These are phyloP conservation scores for Comarum palustre DNA, from an alignment of 306 rosid species.

Conservation along the genomic window DNA sequence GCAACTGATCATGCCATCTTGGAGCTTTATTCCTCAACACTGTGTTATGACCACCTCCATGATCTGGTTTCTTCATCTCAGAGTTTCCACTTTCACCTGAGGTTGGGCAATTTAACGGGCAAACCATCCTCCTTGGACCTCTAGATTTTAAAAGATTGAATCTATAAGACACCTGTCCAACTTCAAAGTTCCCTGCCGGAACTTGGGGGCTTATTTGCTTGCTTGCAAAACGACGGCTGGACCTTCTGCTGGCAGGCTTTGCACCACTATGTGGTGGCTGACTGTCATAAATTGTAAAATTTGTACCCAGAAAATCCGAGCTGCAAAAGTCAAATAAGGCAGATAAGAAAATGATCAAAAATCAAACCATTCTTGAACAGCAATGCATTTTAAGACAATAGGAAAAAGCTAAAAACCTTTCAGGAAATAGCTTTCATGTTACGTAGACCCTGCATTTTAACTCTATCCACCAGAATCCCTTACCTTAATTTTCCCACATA, in stretches of 20 bases:
- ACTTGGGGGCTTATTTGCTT: constrained; percentile 99
- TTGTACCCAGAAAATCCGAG: constrained; percentile 96
- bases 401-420: neutral
- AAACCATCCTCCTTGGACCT: constrained; percentile 97
- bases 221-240: constrained; percentile 89
- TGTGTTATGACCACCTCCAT: constrained; percentile 41
- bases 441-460: neutral
- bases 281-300: constrained; percentile 88
- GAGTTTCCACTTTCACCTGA: constrained; percentile 40
- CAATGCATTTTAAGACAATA: neutral
- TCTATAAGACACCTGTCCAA: constrained; percentile 84
- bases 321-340: constrained; percentile 41
- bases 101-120: constrained; percentile 60
- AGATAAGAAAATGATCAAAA: neutral
- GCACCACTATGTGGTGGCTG: constrained; percentile 89
- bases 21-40: constrained; percentile 92
- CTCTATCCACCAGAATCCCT: constrained; percentile 21
- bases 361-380: constrained; percentile 1
- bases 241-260: constrained; percentile 64
- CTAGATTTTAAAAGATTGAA: constrained; percentile 93
- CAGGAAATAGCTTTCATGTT: neutral
- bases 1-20: constrained; percentile 94
- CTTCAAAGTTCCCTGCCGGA: constrained; percentile 89
- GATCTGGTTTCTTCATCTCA: constrained; percentile 37
- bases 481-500: constrained; percentile 93